Evolutionary conservation across 345 rosid genomes (phyloP).

Genomic region (Camelina sativa): DNA sequence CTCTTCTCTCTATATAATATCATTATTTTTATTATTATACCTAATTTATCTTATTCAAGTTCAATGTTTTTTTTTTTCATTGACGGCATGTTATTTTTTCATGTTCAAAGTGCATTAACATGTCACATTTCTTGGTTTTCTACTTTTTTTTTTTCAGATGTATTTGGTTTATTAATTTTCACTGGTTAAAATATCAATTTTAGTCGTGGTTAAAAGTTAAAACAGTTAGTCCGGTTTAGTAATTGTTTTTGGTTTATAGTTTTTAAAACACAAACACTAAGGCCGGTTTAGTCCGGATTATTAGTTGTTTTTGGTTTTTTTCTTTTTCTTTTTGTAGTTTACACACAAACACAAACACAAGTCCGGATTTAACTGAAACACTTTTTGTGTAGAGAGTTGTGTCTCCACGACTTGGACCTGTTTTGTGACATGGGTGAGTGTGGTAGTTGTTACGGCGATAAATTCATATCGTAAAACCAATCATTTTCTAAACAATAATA

Average conservation of each 20-base stretch:
- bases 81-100: slow-evolving; percentile 34
- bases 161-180: no score
- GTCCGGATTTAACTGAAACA: background rate
- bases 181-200: no score
- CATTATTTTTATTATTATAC: background rate
- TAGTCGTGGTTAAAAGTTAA: background rate
- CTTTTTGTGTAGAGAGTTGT: background rate
- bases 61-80: background rate
- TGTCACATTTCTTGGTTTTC: slow-evolving; percentile 4
- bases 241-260: background rate
- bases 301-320: background rate
- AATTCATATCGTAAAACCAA: background rate
- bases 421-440: background rate
- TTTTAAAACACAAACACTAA: background rate
- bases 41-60: slow-evolving; percentile 1
- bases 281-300: background rate
- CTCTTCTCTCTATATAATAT: background rate
- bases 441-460: background rate
- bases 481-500: background rate
- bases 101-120: background rate
- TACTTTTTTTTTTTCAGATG: background rate
- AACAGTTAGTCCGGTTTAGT: background rate
- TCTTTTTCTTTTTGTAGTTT: background rate
- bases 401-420: background rate
- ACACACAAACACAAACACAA: background rate